Conservation (phyloP, 1,284 basidiomycete genomes). For the Cryptococcus deneoformans region DNA sequence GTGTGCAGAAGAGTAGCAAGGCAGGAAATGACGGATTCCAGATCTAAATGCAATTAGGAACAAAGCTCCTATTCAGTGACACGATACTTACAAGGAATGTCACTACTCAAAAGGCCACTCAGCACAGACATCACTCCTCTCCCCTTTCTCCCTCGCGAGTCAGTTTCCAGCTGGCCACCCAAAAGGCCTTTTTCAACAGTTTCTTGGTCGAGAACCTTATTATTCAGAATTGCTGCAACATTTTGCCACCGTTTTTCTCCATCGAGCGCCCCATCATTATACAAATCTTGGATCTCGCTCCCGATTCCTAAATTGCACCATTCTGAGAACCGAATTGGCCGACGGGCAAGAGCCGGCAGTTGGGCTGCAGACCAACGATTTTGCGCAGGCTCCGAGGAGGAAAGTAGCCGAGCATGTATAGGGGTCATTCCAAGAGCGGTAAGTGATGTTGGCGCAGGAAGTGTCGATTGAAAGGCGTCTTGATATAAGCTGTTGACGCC, state of each 20-base stretch:
- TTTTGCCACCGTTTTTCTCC: constrained; percentile 18
- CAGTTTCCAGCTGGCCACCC: constrained; percentile 16
- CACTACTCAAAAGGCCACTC: constrained; percentile 46
- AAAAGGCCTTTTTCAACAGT: constrained; percentile 33
- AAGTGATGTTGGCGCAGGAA: constrained; percentile 10
- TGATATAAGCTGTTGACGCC: constrained; percentile 50
- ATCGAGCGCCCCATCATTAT: constrained; percentile 7
- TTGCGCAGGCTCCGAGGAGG: constrained; percentile 9
- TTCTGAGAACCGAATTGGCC: constrained; percentile 27
- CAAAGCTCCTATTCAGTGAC: constrained; percentile 17
- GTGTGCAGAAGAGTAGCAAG: constrained; percentile 53
- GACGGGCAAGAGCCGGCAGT: constrained; percentile 15
- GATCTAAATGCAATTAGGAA: constrained; percentile 54
- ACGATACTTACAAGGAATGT: constrained; percentile 37
- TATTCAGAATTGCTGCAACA: constrained; percentile 18
- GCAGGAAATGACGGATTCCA: constrained; percentile 58
- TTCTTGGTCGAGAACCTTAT: constrained; percentile 21
- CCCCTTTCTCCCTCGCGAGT: constrained; percentile 1
- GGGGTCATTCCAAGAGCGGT: constrained; percentile 25
- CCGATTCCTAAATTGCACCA: constrained; percentile 32
- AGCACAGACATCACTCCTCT: constrained; percentile 26
- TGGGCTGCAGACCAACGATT: constrained; percentile 31
- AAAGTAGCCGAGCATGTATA: constrained; percentile 23
- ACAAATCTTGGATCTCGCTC: constrained; percentile 26
- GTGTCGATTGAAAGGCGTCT: constrained; percentile 12